Evolutionary conservation across 73 alveolate species (phyloP).

Genomic region (Paramecium bursaria): DNA sequence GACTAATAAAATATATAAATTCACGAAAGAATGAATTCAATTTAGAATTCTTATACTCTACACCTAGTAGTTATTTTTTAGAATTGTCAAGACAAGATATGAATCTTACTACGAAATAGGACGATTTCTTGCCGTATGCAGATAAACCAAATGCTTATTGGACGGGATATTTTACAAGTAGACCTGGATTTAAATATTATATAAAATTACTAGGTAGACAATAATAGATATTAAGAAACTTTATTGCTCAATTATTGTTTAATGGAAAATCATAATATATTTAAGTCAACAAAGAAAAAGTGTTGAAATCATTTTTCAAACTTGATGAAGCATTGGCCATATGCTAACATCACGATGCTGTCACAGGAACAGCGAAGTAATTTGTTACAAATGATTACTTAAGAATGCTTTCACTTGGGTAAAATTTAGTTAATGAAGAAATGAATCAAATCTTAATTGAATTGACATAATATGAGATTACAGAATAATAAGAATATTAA

Average conservation of each 20-base stretch:
- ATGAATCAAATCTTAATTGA: conserved; percentile 60
- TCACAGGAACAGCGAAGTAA: conserved; percentile 90
- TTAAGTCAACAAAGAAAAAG: conserved; percentile 3
- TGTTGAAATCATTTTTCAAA: not conserved
- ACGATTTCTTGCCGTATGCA: conserved; percentile 90
- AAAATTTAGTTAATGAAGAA: conserved; percentile 26
- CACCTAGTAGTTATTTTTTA: conserved; percentile 79
- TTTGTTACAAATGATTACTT: conserved; percentile 88
- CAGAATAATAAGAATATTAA: conserved; percentile 24
- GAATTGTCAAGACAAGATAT: conserved; percentile 64
- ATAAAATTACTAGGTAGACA: conserved; percentile 74
- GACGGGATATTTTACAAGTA: conserved; percentile 96
- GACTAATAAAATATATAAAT: conserved; percentile 77
- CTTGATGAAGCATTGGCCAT: conserved; percentile 72
- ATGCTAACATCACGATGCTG: conserved; percentile 90
- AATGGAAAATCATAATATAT: conserved; percentile 52
- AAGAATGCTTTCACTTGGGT: conserved; percentile 37
- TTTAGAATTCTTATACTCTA: conserved; percentile 75
- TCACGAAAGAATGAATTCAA: conserved; percentile 51
- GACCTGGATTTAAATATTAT: conserved; percentile 84
- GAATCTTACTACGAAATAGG: conserved; percentile 76
- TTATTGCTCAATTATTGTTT: conserved; percentile 6
- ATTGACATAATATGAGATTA: conserved; percentile 31
- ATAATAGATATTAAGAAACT: conserved; percentile 44
- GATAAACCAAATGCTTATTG: conserved; percentile 82